Evolutionary conservation across 257 asterid genomes (phyloP), one percentile per base, ranked within the genome.

Genomic region (Echium plantagineum): DNA sequence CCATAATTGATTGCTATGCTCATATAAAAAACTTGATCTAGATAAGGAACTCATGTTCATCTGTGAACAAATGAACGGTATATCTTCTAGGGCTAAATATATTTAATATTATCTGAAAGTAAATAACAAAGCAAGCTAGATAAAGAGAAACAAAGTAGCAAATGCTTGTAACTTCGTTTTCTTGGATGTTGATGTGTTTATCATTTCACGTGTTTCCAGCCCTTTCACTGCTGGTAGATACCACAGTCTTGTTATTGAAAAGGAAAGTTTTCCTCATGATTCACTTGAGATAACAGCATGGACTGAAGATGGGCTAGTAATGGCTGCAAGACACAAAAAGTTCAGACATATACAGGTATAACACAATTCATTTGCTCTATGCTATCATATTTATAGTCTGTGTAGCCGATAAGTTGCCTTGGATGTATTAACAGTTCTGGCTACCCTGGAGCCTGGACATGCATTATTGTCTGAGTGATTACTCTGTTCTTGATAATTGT

Each of bases 171-270:
- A 21, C 18, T 10, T 38, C 13, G 49, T 13, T 42, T 42, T 2
- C 4, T 42, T 15, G 22, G 35, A 67, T 42, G 30, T 64, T 60
- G 59, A 35, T 52, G 56, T 57, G 58, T 32, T 49, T 19, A 18
- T 58, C 18, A 18, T 17, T 55, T 15, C 60, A 19, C 63, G 21
- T 32, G 64, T 61, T 64, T 66, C 19, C 83, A 91, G 98, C 82
- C 96, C 98, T 28, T 88, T 91, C 66, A 91, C 84, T 49, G 98
- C 96, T 28, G 96, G 89, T 73, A 78, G 98, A 71, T 91, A 88
- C 75, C 98, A 91, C 64, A 91, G 98, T 71, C 98, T 91, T 59
- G 98, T 91, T 58, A 91, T 88, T 68, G 95, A 88, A 59, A 80
- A 77, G 80, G 95, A 82, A 57, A 85, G 78, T n/a, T 91, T 85